phyloP scores from a whole-genome alignment of 2,329 filamentous ascomycete species.

The Amylocarpus encephaloides region DNA sequence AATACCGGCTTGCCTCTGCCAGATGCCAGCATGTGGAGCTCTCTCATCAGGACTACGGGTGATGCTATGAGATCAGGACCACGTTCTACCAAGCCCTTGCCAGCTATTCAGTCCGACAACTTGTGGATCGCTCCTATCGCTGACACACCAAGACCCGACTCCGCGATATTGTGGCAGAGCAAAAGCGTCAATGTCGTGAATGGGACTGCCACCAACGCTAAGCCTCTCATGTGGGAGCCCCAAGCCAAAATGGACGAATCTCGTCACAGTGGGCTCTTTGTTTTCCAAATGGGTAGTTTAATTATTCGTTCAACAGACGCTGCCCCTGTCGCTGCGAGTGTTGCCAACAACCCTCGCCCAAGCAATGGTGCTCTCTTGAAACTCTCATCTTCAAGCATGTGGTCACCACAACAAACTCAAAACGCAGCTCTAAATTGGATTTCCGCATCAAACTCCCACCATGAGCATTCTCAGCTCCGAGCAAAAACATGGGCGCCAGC shows the following conservation, averaged over 20 bases:
- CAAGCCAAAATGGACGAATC: background rate
- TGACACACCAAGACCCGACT: background rate
- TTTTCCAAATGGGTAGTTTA: slow-evolving; percentile 2
- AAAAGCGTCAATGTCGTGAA: background rate
- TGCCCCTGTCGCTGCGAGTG: slow-evolving; percentile 17
- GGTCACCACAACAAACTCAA: slow-evolving; percentile 8
- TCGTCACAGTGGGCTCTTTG: slow-evolving; percentile 20
- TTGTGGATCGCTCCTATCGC: slow-evolving; percentile 16
- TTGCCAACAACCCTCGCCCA: slow-evolving; percentile 15
- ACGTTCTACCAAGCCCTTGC: slow-evolving; percentile 8
- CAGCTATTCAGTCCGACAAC: slow-evolving; percentile 10
- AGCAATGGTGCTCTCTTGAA: slow-evolving; percentile 4
- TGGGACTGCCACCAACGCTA: background rate
- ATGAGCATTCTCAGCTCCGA: background rate
- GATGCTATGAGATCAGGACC: slow-evolving; percentile 15
- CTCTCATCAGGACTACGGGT: slow-evolving; percentile 15
- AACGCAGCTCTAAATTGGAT: slow-evolving; percentile 13
- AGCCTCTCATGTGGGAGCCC: slow-evolving; percentile 16
- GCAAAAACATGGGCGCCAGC: slow-evolving; percentile 16
- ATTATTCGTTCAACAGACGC: slow-evolving; percentile 18
- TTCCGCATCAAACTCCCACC: background rate
- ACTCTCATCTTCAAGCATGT: slow-evolving; percentile 20
- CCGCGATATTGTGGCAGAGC: slow-evolving; percentile 12
- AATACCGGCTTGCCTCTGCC: slow-evolving; percentile 21
- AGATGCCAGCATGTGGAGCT: slow-evolving; percentile 17